phyloP scores from a whole-genome alignment of 2,329 filamentous ascomycete species.

The Monosporascus sp. region DNA sequence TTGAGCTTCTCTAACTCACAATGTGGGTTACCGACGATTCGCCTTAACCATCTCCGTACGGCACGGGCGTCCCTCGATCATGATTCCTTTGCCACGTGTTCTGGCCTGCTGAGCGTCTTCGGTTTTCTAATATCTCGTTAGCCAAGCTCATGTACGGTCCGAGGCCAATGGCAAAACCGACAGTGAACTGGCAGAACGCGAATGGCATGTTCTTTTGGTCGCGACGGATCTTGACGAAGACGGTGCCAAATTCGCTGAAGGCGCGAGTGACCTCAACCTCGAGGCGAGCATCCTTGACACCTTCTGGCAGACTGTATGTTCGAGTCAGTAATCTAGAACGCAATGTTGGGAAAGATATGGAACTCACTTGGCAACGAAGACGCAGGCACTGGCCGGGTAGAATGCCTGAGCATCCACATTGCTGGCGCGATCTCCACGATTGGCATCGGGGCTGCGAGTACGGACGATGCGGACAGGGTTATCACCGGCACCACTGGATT shows the following conservation, averaged over 20 bases:
- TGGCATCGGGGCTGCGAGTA: constrained; percentile 3
- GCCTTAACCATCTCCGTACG: constrained; percentile 56
- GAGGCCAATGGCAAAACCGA: constrained; percentile 27
- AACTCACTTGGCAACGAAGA: constrained; percentile 63
- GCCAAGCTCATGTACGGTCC: not conserved
- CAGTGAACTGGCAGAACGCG: constrained; percentile 59
- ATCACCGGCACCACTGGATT: not conserved
- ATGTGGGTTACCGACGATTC: constrained; percentile 40
- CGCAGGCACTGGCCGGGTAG: constrained; percentile 50
- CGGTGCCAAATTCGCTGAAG: constrained; percentile 50
- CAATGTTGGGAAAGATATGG: not conserved
- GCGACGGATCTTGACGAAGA: constrained; percentile 59
- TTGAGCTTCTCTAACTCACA: not conserved
- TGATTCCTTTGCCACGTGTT: constrained; percentile 36
- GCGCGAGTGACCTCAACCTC: constrained; percentile 44
- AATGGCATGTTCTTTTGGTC: constrained; percentile 55
- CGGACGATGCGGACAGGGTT: constrained; percentile 3
- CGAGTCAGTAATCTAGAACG: constrained; percentile 4
- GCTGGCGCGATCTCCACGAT: constrained; percentile 18
- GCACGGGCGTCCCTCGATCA: constrained; percentile 51
- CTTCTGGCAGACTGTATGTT: constrained; percentile 43
- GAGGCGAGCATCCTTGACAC: constrained; percentile 43
- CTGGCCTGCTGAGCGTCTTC: constrained; percentile 45
- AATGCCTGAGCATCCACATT: constrained; percentile 44
- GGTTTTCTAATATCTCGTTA: constrained; percentile 35